Base-by-base conservation (phyloP, 306 rosid genomes). In the Citrullus colocynthis region DNA sequence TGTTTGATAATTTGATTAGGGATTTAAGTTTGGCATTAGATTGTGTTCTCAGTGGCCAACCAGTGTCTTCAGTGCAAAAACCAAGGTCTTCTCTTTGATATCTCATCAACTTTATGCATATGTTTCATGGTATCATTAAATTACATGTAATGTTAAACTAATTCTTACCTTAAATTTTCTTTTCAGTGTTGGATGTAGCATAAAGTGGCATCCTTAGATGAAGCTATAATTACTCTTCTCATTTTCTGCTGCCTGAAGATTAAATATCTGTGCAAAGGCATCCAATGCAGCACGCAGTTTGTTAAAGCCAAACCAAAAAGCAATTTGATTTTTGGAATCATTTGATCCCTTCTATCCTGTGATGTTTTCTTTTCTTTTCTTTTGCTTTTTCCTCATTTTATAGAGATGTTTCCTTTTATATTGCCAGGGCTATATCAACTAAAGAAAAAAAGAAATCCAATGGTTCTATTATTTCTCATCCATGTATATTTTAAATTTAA, bases 181-280 rank as follows among this genome's bases (percentile, higher is more conserved):
- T 78, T 48, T n/a, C 78, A 94, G 98, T 81, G 84, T 94, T 86
- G 98, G 97, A 89, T 94, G 98, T 87, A 86, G 97, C 85, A 94
- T 92, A 86, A 94, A 94, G 89, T 94, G 98, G 97, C 95, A 94
- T 85, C 98, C 95, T 1, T 84, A 81, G 86, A 81, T 74, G 80
- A 77, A 79, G 71, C 44, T 71, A 69, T 87, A 58, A 80, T 54
- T 13, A 78, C 62, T 55, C n/a, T 41, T 55, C 80, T 82, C 77
- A 13, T 80, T 66, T 41, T 67, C 83, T 30, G 32, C 71, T 20
- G 48, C 66, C 74, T 20, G 41, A 84, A 64, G 69, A 80, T 58
- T 75, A 74, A 32, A 24, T 65, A 37, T 78, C 73, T 74, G 82
- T 71, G 54, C 21, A 39, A 60, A 79, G 82, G 74, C 77, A 45